phyloP scores from a whole-genome alignment of 2,329 filamentous ascomycete genomes.

The Penicillium sp. region DNA sequence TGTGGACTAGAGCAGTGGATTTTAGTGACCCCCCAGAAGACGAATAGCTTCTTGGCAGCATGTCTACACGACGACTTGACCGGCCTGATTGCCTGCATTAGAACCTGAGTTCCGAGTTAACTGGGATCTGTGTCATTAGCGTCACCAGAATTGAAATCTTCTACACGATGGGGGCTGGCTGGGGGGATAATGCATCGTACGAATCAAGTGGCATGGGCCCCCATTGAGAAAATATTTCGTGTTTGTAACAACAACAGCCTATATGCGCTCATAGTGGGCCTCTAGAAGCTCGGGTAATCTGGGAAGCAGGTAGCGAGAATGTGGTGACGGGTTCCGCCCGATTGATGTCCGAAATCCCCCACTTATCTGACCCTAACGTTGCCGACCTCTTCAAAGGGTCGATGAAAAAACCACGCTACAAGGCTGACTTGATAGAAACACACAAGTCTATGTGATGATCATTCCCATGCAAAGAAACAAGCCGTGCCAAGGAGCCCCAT shows the following conservation, averaged over 20 bases:
- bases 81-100: background rate
- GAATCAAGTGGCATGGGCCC: background rate
- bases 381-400: background rate
- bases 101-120: background rate
- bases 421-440: background rate
- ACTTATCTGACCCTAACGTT: constrained; percentile 8
- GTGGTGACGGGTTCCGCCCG: background rate
- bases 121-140: background rate
- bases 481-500: background rate
- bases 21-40: background rate
- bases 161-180: background rate
- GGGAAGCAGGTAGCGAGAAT: background rate
- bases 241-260: background rate
- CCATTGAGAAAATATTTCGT: background rate
- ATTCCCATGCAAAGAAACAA: background rate
- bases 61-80: background rate
- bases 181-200: background rate
- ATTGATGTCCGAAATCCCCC: background rate
- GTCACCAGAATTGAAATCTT: constrained; percentile 1
- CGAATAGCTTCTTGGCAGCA: constrained; percentile 4
- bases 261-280: background rate
- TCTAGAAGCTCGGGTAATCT: background rate
- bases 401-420: background rate
- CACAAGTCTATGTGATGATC: background rate
- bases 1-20: background rate